These are phyloP conservation scores for Fraxinus baroniana DNA, from an alignment of 305 asterid species.

Conservation along the genomic window DNA sequence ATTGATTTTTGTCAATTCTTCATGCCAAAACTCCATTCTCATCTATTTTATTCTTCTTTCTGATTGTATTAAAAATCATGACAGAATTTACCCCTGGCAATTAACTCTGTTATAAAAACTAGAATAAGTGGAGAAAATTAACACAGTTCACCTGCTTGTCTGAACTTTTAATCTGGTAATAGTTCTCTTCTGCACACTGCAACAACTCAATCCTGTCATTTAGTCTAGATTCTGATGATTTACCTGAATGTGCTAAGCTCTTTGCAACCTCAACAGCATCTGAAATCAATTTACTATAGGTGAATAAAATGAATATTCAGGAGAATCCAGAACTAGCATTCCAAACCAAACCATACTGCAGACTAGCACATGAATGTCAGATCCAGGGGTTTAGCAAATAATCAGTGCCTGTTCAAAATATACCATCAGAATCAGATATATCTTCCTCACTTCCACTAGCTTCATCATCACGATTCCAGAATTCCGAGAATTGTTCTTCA, in stretches of 20 bases:
- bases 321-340: not conserved
- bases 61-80: constrained; percentile 5
- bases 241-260: constrained; percentile 39
- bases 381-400: not conserved
- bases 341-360: not conserved
- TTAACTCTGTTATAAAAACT: constrained; percentile 2
- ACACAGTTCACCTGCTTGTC: constrained; percentile 52
- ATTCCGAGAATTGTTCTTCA: constrained; percentile 61
- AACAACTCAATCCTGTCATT: constrained; percentile 58
- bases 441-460: constrained; percentile 85
- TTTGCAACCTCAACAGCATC: constrained; percentile 54
- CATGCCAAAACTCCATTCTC: not conserved
- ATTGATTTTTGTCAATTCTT: not conserved
- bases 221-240: constrained; percentile 44
- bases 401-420: constrained; percentile 14
- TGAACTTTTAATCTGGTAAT: constrained; percentile 49
- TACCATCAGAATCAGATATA: constrained; percentile 94
- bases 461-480: constrained; percentile 88
- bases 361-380: constrained; percentile 8
- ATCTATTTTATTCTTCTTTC: not conserved
- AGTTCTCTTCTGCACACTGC: constrained; percentile 83
- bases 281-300: constrained; percentile 32
- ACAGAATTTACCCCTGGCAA: not conserved
- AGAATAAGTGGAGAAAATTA: constrained; percentile 2
- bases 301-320: constrained; percentile 11